These are phyloP conservation scores for Trypanosoma lewisi DNA, from an alignment of 208 protist genomes.

Conservation along the genomic window DNA sequence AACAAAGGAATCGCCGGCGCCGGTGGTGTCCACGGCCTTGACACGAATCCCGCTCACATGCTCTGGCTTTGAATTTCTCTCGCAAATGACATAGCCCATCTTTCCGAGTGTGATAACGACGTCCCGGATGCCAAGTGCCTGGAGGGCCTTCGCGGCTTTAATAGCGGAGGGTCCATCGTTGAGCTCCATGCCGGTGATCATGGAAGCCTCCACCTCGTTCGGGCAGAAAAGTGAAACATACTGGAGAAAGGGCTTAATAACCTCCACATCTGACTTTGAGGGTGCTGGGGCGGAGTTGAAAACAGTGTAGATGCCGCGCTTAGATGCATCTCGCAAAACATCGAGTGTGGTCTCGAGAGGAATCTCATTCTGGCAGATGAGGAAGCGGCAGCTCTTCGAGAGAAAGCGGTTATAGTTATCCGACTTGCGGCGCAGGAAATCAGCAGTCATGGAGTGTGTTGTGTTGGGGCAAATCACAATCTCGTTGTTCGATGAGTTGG, in stretches of 20 bases:
- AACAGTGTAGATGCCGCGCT: constrained; percentile 87
- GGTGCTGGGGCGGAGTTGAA: constrained; percentile 92
- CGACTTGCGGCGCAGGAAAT: constrained; percentile 48
- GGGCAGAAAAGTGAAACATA: constrained; percentile 89
- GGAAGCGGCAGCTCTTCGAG: constrained; percentile 46
- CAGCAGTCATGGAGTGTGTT: constrained; percentile 59
- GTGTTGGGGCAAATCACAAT: constrained; percentile 93
- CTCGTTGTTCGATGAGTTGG: constrained; percentile 81
- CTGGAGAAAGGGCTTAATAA: constrained; percentile 73
- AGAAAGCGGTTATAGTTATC: constrained; percentile 62
- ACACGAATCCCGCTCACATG: constrained; percentile 59
- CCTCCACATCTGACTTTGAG: constrained; percentile 49
- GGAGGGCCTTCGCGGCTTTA: constrained; percentile 53
- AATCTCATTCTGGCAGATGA: constrained; percentile 93
- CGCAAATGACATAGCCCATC: constrained; percentile 71
- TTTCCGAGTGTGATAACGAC: constrained; percentile 91
- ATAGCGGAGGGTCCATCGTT: constrained; percentile 54
- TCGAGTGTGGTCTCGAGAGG: constrained; percentile 82
- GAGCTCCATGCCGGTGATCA: constrained; percentile 82
- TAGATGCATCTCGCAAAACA: constrained; percentile 71
- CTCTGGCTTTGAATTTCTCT: constrained; percentile 39
- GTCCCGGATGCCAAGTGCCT: constrained; percentile 61
- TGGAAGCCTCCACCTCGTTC: constrained; percentile 90
- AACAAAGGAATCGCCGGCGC: constrained; percentile 93
- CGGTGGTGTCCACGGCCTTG: constrained; percentile 92